Evolutionary conservation across 2,329 filamentous ascomycete species (phyloP), one percentile per base, ranked within the genome.

Genomic region (Passalora sequoiae): DNA sequence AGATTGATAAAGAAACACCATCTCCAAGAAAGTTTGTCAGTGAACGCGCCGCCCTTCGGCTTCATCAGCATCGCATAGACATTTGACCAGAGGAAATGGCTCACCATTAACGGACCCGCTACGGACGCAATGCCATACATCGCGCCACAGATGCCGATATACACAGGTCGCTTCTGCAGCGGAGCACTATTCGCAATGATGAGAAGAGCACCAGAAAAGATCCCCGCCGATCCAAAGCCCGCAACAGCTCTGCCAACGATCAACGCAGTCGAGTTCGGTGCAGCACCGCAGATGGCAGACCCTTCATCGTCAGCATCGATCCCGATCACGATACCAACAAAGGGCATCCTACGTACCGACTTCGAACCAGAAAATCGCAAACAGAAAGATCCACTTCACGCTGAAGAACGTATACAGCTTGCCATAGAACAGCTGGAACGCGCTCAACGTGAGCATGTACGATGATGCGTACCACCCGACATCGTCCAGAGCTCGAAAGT

Each of bases 321-420:
- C 24, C n/a, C n/a, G n/a, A n/a, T n/a, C 24, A 27, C 12, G 6
- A 27, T 6, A 6, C 24, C 12, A 27, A 27, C 24, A 27, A 27
- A 27, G 6, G 24, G 24, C 6, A 27, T 27, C 24, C 7, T 9
- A 33, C 30, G 4, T 19, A 33, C 30, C 30, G 1, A 78, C 16
- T 40, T 71, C 67, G 48, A 71, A 72, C 15, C 71, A 54, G 1
- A 64, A n/a, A 20, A 81, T 64, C 31, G 69, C 60, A 43, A 66
- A 60, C 4, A 80, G 63, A 55, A 74, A 80, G 1, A 67, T 68
- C 38, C 64, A 73, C 52, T 73, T 74, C 46, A 78, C 67, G 9
- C 70, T 63, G 51, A 78, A 79, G 59, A 74, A 76, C 38, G 76
- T 80, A 6, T 78, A 84, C 2, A 82, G 77, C 62, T 74, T 74